These are phyloP conservation scores for Chytridium lagenaria DNA, from an alignment of 371 early-diverging fungal genomes.

Conservation along the genomic window DNA sequence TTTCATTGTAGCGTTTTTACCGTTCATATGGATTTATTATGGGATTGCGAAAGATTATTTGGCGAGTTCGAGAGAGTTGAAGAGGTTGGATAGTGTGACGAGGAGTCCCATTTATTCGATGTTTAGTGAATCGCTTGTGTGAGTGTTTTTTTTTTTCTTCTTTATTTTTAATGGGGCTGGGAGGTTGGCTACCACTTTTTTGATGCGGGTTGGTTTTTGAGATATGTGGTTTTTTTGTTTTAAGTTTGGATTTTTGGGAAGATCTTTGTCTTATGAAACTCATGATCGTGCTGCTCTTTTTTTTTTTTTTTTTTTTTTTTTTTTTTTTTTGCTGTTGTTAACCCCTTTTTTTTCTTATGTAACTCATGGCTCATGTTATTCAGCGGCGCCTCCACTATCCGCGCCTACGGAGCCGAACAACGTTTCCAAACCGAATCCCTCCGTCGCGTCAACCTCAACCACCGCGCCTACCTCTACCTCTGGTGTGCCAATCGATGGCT, in stretches of 20 bases:
- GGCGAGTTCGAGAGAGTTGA: constrained; percentile 75
- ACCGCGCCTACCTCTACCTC: constrained; percentile 80
- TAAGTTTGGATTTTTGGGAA: too few species aligned
- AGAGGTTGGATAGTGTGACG: constrained; percentile 77
- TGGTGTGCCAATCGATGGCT: constrained; percentile 90
- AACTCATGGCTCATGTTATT: neutral
- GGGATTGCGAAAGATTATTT: constrained; percentile 59
- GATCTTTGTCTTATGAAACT: too few species aligned
- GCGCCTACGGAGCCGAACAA: constrained; percentile 68
- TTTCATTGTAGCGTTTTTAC: constrained; percentile 41
- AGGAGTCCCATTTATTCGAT: constrained; percentile 82
- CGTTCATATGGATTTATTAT: constrained; percentile 41
- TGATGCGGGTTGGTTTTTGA: too few species aligned
- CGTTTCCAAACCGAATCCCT: constrained; percentile 52
- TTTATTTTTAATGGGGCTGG: too few species aligned
- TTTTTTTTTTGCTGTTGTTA: too few species aligned
- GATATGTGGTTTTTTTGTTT: too few species aligned
- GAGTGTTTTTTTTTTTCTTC: too few species aligned
- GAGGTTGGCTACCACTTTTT: too few species aligned
- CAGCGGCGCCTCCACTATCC: constrained; percentile 66
- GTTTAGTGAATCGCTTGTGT: constrained; percentile 72
- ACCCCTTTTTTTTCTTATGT: neutral
- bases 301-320: too few species aligned
- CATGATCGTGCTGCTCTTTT: too few species aligned
- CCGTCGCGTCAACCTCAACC: constrained; percentile 61